These are phyloP conservation scores for Trichoderma endophyticum DNA, from an alignment of 2,329 filamentous ascomycete species.

Conservation along the genomic window DNA sequence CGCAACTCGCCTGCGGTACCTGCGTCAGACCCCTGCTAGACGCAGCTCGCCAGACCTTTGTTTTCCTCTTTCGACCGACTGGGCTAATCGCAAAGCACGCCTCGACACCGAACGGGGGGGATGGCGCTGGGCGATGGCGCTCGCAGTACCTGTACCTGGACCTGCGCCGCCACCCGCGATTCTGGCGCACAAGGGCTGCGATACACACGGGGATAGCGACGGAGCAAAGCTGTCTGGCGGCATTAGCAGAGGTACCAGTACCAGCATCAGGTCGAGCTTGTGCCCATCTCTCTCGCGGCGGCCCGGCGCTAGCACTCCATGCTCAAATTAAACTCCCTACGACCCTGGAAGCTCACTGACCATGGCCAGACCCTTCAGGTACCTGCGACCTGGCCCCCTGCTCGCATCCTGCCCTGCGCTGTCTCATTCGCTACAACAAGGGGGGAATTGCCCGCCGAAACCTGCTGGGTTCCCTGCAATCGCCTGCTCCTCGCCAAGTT, in stretches of 20 bases:
- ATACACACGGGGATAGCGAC: neutral
- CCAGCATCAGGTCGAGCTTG: neutral
- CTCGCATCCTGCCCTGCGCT: conserved; percentile 13
- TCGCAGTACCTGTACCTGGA: neutral
- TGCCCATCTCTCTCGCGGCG: neutral
- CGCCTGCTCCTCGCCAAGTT: neutral
- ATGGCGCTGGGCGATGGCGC: neutral
- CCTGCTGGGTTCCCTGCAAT: conserved; percentile 15
- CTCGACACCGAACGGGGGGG: neutral
- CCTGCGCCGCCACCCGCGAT: neutral
- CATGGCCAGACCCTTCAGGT: neutral
- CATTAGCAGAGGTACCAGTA: neutral
- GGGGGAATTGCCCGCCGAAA: conserved; percentile 6
- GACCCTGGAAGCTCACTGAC: conserved; percentile 5
- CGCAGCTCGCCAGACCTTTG: neutral
- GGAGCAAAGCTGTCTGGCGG: neutral
- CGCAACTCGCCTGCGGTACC: conserved; percentile 5
- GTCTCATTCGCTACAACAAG: conserved; percentile 23
- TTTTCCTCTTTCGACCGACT: conserved; percentile 5
- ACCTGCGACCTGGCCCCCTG: neutral
- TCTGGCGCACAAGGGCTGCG: neutral
- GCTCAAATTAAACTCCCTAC: conserved; percentile 17
- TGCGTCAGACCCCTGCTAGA: conserved; percentile 18
- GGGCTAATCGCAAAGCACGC: neutral
- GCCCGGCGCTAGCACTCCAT: conserved; percentile 14